phyloP scores from a whole-genome alignment of 441 rosid species.

The Aquilaria agallochum region DNA sequence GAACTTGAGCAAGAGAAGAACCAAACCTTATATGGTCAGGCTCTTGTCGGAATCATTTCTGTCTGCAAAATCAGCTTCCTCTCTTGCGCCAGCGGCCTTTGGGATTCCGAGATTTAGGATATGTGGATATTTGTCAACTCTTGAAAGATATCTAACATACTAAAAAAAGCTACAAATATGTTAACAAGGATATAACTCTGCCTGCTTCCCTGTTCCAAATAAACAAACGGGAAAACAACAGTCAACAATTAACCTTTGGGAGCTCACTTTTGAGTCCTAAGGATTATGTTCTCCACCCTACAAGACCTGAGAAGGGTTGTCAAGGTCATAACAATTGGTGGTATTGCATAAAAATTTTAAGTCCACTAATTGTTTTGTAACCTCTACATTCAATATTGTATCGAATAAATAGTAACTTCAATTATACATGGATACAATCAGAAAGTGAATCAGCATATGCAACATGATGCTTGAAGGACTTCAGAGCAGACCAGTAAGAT shows the following conservation, averaged over 20 bases:
- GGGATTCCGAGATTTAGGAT: slow-evolving; percentile 43
- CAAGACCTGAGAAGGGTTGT: slow-evolving; percentile 49
- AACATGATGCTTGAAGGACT: slow-evolving; percentile 68
- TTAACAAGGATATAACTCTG: background rate
- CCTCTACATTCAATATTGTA: too few relatives aligned
- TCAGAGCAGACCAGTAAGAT: slow-evolving; percentile 72
- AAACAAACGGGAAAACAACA: slow-evolving; percentile 1
- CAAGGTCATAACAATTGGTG: slow-evolving; percentile 27
- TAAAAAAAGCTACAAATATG: slow-evolving; percentile 8
- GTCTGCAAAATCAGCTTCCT: slow-evolving; percentile 20
- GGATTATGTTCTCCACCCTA: slow-evolving; percentile 95
- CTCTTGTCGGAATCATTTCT: slow-evolving; percentile 24
- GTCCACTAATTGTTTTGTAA: background rate
- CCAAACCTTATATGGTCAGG: slow-evolving; percentile 64
- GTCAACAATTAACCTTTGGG: slow-evolving; percentile 51
- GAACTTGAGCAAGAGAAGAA: background rate
- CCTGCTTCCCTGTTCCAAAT: background rate
- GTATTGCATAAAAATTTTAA: background rate
- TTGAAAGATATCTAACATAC: slow-evolving; percentile 43
- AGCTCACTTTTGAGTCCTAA: slow-evolving; percentile 55
- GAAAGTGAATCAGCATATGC: slow-evolving; percentile 75
- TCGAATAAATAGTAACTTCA: background rate
- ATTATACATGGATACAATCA: slow-evolving; percentile 66
- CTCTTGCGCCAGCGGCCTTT: slow-evolving; percentile 23
- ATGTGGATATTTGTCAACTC: slow-evolving; percentile 55